Percentiles rank a stretch among this genome's conserved stretches.
Evolutionary conservation across 2,329 filamentous ascomycete genomes (phyloP).

Genomic region (Trichoderma polysporum): DNA sequence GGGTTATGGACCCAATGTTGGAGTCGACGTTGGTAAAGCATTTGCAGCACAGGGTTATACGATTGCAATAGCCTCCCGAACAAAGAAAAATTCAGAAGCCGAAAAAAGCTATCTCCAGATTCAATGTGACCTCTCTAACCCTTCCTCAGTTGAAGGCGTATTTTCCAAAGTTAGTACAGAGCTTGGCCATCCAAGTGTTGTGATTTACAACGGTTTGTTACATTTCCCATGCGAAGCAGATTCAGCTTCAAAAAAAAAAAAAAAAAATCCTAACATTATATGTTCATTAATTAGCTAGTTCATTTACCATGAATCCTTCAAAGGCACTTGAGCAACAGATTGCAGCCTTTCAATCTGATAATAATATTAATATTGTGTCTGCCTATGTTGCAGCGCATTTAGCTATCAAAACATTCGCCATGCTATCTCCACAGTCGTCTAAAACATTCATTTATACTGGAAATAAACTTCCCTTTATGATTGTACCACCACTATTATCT

Average conservation of each 20-base stretch:
- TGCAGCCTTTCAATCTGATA: not conserved
- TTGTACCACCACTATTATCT: slow-evolving; percentile 35
- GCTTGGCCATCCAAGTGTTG: not conserved
- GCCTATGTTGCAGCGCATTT: not conserved
- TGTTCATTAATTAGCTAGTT: not conserved
- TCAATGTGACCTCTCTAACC: not conserved
- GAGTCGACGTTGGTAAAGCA: not conserved
- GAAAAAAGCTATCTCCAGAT: not conserved
- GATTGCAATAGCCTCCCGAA: not conserved
- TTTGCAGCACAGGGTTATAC: not conserved
- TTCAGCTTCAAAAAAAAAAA: rapidly evolving
- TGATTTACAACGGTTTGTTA: not conserved
- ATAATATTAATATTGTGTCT: not conserved
- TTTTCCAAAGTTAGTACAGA: not conserved
- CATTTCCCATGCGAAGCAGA: not conserved
- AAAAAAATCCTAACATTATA: not conserved
- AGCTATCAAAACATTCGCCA: not conserved
- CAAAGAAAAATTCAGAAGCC: not conserved
- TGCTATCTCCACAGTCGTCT: not conserved
- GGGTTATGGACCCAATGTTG: not conserved
- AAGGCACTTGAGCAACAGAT: not conserved
- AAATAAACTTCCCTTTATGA: not conserved
- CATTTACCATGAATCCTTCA: not conserved
- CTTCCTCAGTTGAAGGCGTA: not conserved
- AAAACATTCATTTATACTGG: slow-evolving; percentile 1